Evolutionary conservation across 2,329 filamentous ascomycete species (phyloP).

Genomic region (Calonectria pteridis): DNA sequence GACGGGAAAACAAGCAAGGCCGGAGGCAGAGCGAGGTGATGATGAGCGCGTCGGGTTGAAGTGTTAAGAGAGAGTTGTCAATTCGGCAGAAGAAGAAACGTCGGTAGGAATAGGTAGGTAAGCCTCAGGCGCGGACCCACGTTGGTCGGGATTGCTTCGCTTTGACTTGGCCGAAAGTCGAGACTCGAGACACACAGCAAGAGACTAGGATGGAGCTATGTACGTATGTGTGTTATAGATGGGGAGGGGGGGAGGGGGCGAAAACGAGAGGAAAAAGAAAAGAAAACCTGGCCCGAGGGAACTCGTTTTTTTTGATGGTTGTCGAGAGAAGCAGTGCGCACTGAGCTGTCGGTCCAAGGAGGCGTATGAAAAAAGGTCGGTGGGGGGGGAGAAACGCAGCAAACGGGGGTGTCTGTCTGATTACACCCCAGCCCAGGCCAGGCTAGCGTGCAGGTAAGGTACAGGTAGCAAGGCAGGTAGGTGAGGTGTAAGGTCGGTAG

Average conservation of each 20-base stretch:
- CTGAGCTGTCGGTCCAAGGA: slow-evolving; percentile 37
- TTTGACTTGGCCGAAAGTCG: slow-evolving; percentile 35
- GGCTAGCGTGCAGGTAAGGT: slow-evolving; percentile 31
- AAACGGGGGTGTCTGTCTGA: slow-evolving; percentile 42
- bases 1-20: slow-evolving; percentile 30
- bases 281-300: slow-evolving; percentile 37
- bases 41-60: slow-evolving; percentile 32
- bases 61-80: slow-evolving; percentile 34
- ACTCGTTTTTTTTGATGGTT: slow-evolving; percentile 35
- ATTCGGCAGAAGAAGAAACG: slow-evolving; percentile 43
- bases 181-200: slow-evolving; percentile 34
- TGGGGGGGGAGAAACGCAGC: slow-evolving; percentile 38
- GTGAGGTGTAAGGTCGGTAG: slow-evolving; percentile 11
- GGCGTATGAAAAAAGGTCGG: slow-evolving; percentile 38
- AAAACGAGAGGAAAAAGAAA: slow-evolving; percentile 46
- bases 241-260: slow-evolving; percentile 34
- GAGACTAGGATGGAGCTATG: slow-evolving; percentile 34
- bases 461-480: slow-evolving; percentile 12
- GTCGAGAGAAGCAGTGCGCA: slow-evolving; percentile 28
- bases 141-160: slow-evolving; percentile 46
- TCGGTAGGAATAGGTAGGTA: slow-evolving; percentile 37
- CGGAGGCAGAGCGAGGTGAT: slow-evolving; percentile 22
- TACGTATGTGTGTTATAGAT: slow-evolving; percentile 13
- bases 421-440: slow-evolving; percentile 35
- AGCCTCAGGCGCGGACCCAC: slow-evolving; percentile 46